These are phyloP conservation scores for Trapa bicornis DNA, from an alignment of 345 rosid genomes.

Conservation along the genomic window DNA sequence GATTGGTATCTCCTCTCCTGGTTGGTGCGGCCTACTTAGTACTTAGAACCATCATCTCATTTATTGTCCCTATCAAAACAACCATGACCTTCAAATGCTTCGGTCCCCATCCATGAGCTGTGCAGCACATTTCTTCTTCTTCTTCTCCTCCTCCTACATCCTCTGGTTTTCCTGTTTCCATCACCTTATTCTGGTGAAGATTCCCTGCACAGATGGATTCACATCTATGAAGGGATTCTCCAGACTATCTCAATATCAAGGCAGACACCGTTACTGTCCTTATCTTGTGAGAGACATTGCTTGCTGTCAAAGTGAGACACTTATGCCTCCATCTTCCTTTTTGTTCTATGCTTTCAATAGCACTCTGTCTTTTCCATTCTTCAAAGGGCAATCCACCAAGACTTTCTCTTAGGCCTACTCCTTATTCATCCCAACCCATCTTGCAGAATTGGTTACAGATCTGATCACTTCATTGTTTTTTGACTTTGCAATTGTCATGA, in stretches of 20 bases:
- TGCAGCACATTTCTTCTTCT: no score
- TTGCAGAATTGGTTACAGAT: not conserved
- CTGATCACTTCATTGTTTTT: not conserved
- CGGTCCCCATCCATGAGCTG: no score
- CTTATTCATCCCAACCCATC: not conserved
- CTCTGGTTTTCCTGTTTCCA: no score
- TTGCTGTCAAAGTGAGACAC: constrained; percentile 13
- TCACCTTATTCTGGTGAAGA: not conserved
- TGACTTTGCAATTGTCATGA: not conserved
- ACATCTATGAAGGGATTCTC: not conserved
- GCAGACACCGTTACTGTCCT: constrained; percentile 10
- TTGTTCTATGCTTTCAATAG: not conserved
- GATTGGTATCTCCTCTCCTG: constrained; percentile 22
- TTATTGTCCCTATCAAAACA: no score
- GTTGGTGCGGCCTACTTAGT: not conserved
- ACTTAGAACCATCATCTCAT: no score
- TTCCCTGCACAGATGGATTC: not conserved
- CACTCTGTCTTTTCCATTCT: constrained; percentile 5
- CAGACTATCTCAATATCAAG: not conserved
- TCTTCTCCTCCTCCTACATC: no score
- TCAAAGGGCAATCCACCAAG: not conserved
- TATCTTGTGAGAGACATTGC: constrained; percentile 34
- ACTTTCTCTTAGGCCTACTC: no score
- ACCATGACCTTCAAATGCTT: no score
- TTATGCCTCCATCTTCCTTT: constrained; percentile 16